phyloP scores from a whole-genome alignment of 176 grass and related monocot species.

The Saccharum spontaneum region DNA sequence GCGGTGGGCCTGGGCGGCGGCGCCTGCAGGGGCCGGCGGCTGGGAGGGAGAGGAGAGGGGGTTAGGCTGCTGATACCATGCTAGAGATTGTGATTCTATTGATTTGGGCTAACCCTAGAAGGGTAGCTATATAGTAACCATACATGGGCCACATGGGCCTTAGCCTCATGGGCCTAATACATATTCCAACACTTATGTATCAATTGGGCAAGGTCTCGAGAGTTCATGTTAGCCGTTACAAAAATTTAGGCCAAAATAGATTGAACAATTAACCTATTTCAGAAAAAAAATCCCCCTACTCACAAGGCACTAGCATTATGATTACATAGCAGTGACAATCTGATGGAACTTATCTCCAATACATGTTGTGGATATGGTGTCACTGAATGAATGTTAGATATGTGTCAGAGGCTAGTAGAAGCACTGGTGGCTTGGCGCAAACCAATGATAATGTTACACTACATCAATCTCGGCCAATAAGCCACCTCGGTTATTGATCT shows the following conservation, averaged over 20 bases:
- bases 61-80: too few relatives aligned
- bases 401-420: constrained; percentile 19
- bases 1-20: too few relatives aligned
- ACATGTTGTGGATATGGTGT: constrained; percentile 12
- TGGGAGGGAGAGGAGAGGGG: too few relatives aligned
- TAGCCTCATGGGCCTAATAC: too few relatives aligned
- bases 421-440: constrained; percentile 29
- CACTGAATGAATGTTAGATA: constrained; percentile 17
- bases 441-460: constrained; percentile 8
- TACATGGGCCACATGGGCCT: too few relatives aligned
- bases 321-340: constrained; percentile 11
- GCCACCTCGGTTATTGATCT: constrained; percentile 3
- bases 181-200: too few relatives aligned
- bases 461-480: constrained; percentile 26
- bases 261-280: neutral
- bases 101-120: too few relatives aligned
- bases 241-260: constrained; percentile 23
- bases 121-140: too few relatives aligned
- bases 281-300: neutral
- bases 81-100: too few relatives aligned
- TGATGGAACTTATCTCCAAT: too few relatives aligned
- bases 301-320: neutral
- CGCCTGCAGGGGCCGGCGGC: too few relatives aligned
- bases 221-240: neutral
- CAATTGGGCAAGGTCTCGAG: constrained; percentile 1